Percentiles rank a stretch among this genome's conserved stretches.
These are phyloP conservation scores for Populus simonii DNA, from an alignment of 345 rosid genomes.

Conservation along the genomic window DNA sequence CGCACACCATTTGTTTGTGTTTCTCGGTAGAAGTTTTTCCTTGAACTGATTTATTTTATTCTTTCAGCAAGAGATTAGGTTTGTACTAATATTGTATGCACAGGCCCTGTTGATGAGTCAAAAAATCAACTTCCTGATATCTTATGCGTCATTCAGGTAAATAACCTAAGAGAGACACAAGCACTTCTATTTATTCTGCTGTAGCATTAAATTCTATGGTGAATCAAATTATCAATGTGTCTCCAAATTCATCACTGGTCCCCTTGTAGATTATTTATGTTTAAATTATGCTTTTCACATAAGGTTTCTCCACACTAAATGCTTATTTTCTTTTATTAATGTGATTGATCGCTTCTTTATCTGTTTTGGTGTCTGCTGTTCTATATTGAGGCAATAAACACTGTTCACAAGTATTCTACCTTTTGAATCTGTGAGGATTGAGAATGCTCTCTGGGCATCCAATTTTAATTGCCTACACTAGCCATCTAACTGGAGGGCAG, in stretches of 20 bases:
- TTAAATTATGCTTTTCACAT: background rate
- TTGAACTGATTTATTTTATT: conserved; percentile 8
- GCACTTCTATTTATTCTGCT: background rate
- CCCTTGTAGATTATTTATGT: background rate
- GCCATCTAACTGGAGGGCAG: background rate
- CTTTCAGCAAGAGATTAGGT: conserved; percentile 6
- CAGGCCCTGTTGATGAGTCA: conserved; percentile 96
- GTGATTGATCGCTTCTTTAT: background rate
- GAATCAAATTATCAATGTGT: background rate
- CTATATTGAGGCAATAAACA: background rate
- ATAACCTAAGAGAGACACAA: background rate
- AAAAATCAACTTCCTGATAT: conserved; percentile 84
- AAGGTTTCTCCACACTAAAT: background rate
- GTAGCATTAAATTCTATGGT: background rate
- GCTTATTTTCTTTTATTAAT: background rate
- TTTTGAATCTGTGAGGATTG: background rate
- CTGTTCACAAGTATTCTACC: background rate
- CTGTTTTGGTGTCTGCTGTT: background rate
- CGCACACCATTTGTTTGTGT: conserved; percentile 92
- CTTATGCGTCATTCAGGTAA: conserved; percentile 92
- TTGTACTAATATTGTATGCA: conserved; percentile 18
- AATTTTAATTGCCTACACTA: background rate
- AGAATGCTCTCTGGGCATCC: background rate
- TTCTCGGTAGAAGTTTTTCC: conserved; percentile 57
- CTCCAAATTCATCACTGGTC: background rate